These are phyloP conservation scores for Sclerospora graminicola DNA, from an alignment of 352 stramenopile species.

Conservation along the genomic window DNA sequence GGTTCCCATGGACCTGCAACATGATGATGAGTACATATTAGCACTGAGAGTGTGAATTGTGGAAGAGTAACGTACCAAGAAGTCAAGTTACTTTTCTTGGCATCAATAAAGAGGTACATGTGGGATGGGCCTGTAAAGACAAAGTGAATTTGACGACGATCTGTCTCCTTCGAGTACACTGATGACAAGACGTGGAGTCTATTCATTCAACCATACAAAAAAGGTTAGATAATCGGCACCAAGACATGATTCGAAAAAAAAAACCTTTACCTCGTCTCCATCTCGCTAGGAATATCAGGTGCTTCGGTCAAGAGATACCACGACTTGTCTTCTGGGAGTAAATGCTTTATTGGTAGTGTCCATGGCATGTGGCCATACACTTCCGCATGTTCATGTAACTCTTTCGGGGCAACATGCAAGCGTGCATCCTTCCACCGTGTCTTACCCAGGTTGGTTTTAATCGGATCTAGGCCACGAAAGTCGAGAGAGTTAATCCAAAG, in stretches of 20 bases:
- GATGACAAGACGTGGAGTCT: constrained; percentile 58
- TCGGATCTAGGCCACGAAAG: constrained; percentile 43
- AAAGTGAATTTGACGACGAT: constrained; percentile 54
- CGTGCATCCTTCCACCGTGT: constrained; percentile 43
- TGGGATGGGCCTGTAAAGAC: constrained; percentile 55
- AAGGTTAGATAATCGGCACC: no score
- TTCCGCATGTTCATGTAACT: constrained; percentile 35
- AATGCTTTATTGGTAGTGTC: constrained; percentile 44
- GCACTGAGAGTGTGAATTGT: background rate
- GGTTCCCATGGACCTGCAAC: constrained; percentile 53
- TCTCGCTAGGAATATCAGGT: constrained; percentile 16
- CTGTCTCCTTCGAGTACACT: constrained; percentile 30
- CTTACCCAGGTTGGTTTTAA: constrained; percentile 29
- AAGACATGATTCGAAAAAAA: background rate
- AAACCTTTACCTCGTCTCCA: constrained; percentile 24
- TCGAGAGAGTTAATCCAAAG: constrained; percentile 69
- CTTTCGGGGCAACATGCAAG: constrained; percentile 21
- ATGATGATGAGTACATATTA: background rate
- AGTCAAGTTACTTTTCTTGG: constrained; percentile 50
- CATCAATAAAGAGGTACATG: constrained; percentile 70
- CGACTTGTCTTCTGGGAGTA: constrained; percentile 55
- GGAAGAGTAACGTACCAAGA: constrained; percentile 37
- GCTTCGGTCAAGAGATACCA: constrained; percentile 48
- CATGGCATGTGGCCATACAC: constrained; percentile 70
- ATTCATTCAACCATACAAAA: background rate